Evolutionary conservation across 1,139 yeast genomes (phyloP), one percentile per base, ranked within the genome.

Genomic region (Meyerozyma elateridarum): DNA sequence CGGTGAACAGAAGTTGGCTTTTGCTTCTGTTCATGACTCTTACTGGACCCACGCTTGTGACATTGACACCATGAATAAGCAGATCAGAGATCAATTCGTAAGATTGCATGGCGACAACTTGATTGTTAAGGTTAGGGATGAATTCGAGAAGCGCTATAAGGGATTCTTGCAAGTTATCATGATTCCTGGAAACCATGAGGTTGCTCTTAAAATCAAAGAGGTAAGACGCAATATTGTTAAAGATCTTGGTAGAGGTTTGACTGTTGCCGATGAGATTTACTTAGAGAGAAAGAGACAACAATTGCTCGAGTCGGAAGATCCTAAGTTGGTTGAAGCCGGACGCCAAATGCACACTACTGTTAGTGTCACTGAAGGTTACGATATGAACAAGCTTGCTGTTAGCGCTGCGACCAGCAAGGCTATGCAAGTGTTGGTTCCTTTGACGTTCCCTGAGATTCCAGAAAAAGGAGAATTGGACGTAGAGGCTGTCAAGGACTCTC

Each of bases 41-140:
- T 91, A 85, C 55, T 91, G 99, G 99, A 88, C 98, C 0, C 98
- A 93, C 56, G 96, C 98, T 1, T 65, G 77, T 25, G 93, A 85
- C 52, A 78, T 91, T 20, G 82, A 79, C 42, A 52, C 48, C 6
- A 82, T 91, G 93, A 87, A 81, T 54, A 50, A 48, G n/a, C 64
- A 73, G 30, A 64, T 91, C 40, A 76, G 99, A 51, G 79, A 83
- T 26, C 79, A 85, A 38, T 91, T 91, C 57, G 83, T 91, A 39
- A 63, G 71, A 30, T 65, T 91, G 38, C 97, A 91, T 55, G 73
- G 73, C 37, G 78, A 73, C 18, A 80, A 88, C 55, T 64, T 89
- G 47, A 73, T 91, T 46, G 72, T 70, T 27, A 73, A 77, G 47
- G 68, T 93, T 35, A 76, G 79, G 38, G 73, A 76, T 20, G 99